Evolutionary conservation across 495 filamentous ascomycete species (phyloP).

Genomic region (Tuber brumale): DNA sequence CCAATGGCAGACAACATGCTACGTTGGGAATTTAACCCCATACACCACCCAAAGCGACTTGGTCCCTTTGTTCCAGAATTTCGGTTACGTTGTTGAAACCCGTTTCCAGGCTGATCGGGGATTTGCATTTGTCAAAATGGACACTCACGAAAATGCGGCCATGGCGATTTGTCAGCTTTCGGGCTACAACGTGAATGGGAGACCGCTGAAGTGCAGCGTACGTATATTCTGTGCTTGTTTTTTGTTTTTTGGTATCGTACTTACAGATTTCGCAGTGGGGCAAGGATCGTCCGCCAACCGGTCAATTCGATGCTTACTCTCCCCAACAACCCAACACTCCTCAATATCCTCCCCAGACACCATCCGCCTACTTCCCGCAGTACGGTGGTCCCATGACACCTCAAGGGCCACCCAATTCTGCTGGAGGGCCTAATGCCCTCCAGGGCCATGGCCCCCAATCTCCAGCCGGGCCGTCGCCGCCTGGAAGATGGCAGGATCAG

Average conservation of each 20-base stretch:
- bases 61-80: constrained; percentile 95
- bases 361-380: constrained; percentile 86
- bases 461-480: constrained; percentile 48
- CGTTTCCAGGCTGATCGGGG: constrained; percentile 97
- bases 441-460: constrained; percentile 45
- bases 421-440: constrained; percentile 35
- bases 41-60: constrained; percentile 96
- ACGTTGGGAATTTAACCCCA: constrained; percentile 94
- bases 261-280: constrained; percentile 67
- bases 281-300: constrained; percentile 91
- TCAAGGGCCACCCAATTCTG: constrained; percentile 50
- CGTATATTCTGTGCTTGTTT: constrained; percentile 44
- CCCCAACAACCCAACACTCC: constrained; percentile 67
- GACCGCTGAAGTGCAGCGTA: constrained; percentile 97
- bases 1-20: constrained; percentile 97
- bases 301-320: constrained; percentile 75
- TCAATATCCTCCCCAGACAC: constrained; percentile 61
- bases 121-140: constrained; percentile 99
- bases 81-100: constrained; percentile 93
- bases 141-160: constrained; percentile 93
- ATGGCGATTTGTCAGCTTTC: constrained; percentile 98
- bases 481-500: constrained; percentile 53
- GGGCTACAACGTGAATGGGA: constrained; percentile 94
- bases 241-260: constrained; percentile 15
- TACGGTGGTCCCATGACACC: constrained; percentile 78